Conservation (phyloP, 345 rosid genomes). For the Bruguiera parviflora region DNA sequence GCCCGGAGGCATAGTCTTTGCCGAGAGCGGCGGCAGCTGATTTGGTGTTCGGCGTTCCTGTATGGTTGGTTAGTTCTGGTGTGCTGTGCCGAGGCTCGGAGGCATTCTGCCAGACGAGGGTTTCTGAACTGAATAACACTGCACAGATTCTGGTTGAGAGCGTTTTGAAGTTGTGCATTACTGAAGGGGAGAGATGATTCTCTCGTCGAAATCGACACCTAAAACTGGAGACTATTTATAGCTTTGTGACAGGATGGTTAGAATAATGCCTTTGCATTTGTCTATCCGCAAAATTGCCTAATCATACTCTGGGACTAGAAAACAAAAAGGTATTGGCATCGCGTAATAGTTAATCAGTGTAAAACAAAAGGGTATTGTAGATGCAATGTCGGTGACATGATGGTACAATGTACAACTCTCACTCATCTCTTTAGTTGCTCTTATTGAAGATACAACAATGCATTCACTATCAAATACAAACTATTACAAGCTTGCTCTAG, state of each 20-base stretch:
- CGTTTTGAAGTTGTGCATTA: not conserved
- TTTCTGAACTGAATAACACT: not conserved
- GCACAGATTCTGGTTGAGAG: not conserved
- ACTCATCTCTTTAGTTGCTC: conserved; percentile 1
- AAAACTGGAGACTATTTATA: not conserved
- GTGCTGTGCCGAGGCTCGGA: not conserved
- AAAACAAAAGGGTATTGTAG: no score
- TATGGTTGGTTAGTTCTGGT: conserved; percentile 3
- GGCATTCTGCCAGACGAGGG: conserved; percentile 1
- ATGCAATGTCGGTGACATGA: no score
- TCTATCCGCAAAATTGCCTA: no score
- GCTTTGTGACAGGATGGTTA: not conserved
- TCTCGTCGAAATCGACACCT: no score
- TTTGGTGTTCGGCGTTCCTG: not conserved
- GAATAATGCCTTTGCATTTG: no score
- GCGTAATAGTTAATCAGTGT: no score
- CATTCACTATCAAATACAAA: conserved; percentile 37
- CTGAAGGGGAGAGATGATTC: not conserved
- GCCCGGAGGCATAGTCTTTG: conserved; percentile 80
- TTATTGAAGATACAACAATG: conserved; percentile 15
- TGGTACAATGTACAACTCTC: not conserved
- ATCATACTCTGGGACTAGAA: no score
- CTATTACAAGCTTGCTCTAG: conserved; percentile 43
- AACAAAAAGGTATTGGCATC: no score
- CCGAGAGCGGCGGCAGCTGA: conserved; percentile 60